These are phyloP conservation scores for Rosa chinensis DNA, from an alignment of 306 rosid species.

Conservation along the genomic window DNA sequence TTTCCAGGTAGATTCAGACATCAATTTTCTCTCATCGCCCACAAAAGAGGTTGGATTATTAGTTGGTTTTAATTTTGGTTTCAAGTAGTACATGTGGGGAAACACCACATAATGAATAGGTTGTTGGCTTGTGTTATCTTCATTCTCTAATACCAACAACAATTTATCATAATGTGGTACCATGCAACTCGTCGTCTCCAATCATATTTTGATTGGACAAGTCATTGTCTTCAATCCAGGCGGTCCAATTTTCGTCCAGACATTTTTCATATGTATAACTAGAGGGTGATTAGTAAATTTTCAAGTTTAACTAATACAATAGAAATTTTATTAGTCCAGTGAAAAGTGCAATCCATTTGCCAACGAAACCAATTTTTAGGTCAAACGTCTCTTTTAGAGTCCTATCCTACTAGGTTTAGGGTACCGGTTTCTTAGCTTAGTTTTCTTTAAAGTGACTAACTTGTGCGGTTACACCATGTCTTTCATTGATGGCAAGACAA, in stretches of 20 bases:
- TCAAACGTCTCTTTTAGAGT: background rate
- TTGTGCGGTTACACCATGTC: background rate
- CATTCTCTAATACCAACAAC: conserved; percentile 38
- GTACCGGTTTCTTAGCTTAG: too few species aligned
- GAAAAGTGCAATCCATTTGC: background rate
- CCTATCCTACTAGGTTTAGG: background rate
- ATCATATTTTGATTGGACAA: conserved; percentile 27
- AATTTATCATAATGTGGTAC: conserved; percentile 14
- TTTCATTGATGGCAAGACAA: background rate
- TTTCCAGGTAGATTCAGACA: conserved; percentile 91
- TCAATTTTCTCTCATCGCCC: conserved; percentile 35
- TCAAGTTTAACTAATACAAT: background rate
- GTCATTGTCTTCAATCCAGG: conserved; percentile 1
- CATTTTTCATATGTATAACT: background rate
- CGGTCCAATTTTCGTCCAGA: background rate
- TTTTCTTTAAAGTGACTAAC: background rate
- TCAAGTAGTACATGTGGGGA: conserved; percentile 34
- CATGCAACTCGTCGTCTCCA: conserved; percentile 18
- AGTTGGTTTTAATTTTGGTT: conserved; percentile 24
- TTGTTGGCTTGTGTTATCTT: conserved; percentile 32
- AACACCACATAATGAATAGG: conserved; percentile 30
- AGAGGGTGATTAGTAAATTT: background rate
- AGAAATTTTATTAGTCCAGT: background rate
- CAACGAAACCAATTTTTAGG: background rate
- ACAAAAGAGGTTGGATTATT: conserved; percentile 41